Conservation (phyloP, 2,329 filamentous ascomycete genomes). For the Aspergillus udagawae region DNA sequence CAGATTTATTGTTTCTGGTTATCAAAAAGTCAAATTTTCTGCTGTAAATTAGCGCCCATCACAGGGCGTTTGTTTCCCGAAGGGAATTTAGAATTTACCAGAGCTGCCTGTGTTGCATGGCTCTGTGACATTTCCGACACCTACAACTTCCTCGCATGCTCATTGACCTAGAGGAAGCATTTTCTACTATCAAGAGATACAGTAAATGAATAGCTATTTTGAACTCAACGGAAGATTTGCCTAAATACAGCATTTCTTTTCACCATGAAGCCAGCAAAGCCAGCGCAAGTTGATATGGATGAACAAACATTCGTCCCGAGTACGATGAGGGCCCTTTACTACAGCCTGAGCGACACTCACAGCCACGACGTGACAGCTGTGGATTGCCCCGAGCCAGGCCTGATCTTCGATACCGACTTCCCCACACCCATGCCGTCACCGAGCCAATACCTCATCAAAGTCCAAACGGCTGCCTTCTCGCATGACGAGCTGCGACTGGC, state of each 20-base stretch:
- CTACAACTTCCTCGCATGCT: background rate
- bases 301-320: constrained; percentile 33
- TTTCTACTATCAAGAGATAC: background rate
- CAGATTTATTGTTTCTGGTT: background rate
- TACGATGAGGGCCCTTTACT: constrained; percentile 39
- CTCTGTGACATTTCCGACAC: background rate
- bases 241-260: background rate
- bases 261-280: constrained; percentile 19
- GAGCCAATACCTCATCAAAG: constrained; percentile 40
- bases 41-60: background rate
- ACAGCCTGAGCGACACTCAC: constrained; percentile 21
- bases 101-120: background rate
- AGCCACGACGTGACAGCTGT: constrained; percentile 5
- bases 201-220: background rate
- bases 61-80: background rate
- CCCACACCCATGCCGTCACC: constrained; percentile 34
- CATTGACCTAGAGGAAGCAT: background rate
- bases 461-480: constrained; percentile 36
- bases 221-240: background rate
- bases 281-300: constrained; percentile 27
- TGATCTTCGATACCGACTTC: constrained; percentile 33
- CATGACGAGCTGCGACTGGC: constrained; percentile 34
- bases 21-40: background rate
- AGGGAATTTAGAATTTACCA: background rate
- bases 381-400: constrained; percentile 18